Evolutionary conservation across 345 rosid species (phyloP).

Genomic region (Linum usitatissimum): DNA sequence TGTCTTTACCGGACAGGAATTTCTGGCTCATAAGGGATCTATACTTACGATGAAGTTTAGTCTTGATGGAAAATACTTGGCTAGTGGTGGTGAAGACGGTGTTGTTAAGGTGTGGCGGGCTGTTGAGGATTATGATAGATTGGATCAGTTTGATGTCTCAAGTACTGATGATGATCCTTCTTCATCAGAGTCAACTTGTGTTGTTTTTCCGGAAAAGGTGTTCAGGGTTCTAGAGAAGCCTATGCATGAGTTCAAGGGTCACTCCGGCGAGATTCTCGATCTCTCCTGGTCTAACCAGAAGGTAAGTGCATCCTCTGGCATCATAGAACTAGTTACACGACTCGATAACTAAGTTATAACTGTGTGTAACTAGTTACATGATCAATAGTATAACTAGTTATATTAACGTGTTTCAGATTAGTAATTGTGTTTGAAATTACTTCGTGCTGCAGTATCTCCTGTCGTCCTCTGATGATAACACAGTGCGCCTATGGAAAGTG

Average conservation of each 20-base stretch:
- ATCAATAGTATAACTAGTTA: too few relatives aligned
- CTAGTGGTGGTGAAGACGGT: constrained; percentile 26
- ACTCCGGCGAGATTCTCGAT: constrained; percentile 34
- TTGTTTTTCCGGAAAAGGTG: constrained; percentile 31
- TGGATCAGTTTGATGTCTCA: constrained; percentile 8
- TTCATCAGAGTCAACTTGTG: constrained; percentile 24
- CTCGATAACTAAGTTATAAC: too few relatives aligned
- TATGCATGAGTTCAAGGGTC: constrained; percentile 43
- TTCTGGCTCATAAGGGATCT: constrained; percentile 22
- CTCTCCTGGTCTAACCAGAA: constrained; percentile 44
- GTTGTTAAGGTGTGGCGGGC: constrained; percentile 23
- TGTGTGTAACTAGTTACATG: too few relatives aligned
- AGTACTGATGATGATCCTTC: constrained; percentile 27
- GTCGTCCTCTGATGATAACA: constrained; percentile 45
- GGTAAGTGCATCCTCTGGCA: constrained; percentile 18
- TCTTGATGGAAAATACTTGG: constrained; percentile 22
- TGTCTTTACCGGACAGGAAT: constrained; percentile 15
- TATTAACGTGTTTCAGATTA: neutral
- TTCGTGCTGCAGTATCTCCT: constrained; percentile 27
- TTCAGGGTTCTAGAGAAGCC: constrained; percentile 33
- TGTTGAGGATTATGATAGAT: constrained; percentile 7
- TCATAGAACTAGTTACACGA: neutral
- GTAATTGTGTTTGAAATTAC: constrained; percentile 11
- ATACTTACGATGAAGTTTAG: constrained; percentile 24
- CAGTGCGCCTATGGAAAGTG: constrained; percentile 47